Evolutionary conservation across 225 moss, liverwort and hornwort species (phyloP), one percentile per base, ranked within the genome.

Genomic region (Rhytidiadelphus loreus): DNA sequence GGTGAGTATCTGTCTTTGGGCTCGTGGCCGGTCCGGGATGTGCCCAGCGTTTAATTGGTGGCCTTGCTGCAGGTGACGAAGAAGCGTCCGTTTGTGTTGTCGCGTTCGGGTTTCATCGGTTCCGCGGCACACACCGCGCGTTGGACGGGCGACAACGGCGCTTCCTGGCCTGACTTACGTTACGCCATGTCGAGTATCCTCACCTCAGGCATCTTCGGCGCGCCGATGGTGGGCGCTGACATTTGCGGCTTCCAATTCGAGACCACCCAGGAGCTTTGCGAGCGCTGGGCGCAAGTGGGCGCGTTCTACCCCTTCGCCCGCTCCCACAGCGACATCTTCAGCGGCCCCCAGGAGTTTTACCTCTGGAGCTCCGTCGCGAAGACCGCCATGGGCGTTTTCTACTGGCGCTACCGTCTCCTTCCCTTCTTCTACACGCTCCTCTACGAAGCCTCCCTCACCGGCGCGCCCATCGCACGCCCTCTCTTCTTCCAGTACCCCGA

Each of bases 221-320:
- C 77, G 77, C 77, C 77, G n/a, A 56, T 77, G 55, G 77, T 77
- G 16, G 77, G 77, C 6, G 77, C 77, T 10, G 77, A 77, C 56
- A 77, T 77, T 56, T 77, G 77, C n/a, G 77, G 77, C 77, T 77
- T 77, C 25, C 61, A 61, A 52, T 88, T 75, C 39, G 89, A 93
- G 33, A 89, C 94, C 20, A 91, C 83, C 53, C 91, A 93, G 86
- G 95, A 97, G 91, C 95, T 97, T 28, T 96, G 96, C 90, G 89
- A 86, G 80, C 93, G 97, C 29, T 97, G 97, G 97, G 85, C 95
- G 73, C 94, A 97, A 76, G 81, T 97, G 46, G 97, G 95, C 16
- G 96, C 97, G 21, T 96, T 97, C 89, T 96, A 96, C 81, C 96
- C 97, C 7, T 96, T 97, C 84, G 90, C 96, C 7, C 93, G 96